Conservation (phyloP, 805 yeast species). For the Candida orba region DNA sequence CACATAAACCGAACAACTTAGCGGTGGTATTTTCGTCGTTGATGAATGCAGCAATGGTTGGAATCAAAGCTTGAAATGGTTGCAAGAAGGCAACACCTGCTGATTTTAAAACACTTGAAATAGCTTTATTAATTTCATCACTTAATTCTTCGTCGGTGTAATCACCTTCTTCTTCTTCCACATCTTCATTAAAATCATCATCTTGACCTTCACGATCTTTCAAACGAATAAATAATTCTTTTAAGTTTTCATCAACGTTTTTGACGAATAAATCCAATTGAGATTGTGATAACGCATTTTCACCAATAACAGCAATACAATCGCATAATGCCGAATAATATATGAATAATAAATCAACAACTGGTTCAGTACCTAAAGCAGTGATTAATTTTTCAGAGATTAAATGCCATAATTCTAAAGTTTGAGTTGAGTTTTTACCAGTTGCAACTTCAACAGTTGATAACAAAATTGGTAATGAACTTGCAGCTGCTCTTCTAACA, state of each 20-base stretch:
- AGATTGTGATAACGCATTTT: slow-evolving; percentile 44
- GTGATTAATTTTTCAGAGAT: slow-evolving; percentile 61
- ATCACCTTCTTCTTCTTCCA: slow-evolving; percentile 73
- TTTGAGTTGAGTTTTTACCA: slow-evolving; percentile 46
- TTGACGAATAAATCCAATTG: slow-evolving; percentile 52
- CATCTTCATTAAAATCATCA: slow-evolving; percentile 83
- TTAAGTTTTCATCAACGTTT: slow-evolving; percentile 52
- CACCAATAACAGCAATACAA: slow-evolving; percentile 62
- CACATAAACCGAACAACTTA: slow-evolving; percentile 71
- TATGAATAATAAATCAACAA: slow-evolving; percentile 71
- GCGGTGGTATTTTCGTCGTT: slow-evolving; percentile 61
- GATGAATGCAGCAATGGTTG: slow-evolving; percentile 54
- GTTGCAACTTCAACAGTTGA: slow-evolving; percentile 48
- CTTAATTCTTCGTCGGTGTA: slow-evolving; percentile 83
- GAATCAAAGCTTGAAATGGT: slow-evolving; percentile 56
- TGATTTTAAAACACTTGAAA: slow-evolving; percentile 63
- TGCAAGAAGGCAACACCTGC: slow-evolving; percentile 52
- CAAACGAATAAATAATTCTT: slow-evolving; percentile 64
- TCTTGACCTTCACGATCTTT: slow-evolving; percentile 66
- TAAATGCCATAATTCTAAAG: slow-evolving; percentile 63
- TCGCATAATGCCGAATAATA: slow-evolving; percentile 68
- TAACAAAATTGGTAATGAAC: slow-evolving; percentile 71
- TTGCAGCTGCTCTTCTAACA: slow-evolving; percentile 86
- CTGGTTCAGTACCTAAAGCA: slow-evolving; percentile 70
- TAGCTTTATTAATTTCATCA: slow-evolving; percentile 75